These are phyloP conservation scores for Dactylellina haptotyla DNA, from an alignment of 2,329 filamentous ascomycete genomes.

Conservation along the genomic window DNA sequence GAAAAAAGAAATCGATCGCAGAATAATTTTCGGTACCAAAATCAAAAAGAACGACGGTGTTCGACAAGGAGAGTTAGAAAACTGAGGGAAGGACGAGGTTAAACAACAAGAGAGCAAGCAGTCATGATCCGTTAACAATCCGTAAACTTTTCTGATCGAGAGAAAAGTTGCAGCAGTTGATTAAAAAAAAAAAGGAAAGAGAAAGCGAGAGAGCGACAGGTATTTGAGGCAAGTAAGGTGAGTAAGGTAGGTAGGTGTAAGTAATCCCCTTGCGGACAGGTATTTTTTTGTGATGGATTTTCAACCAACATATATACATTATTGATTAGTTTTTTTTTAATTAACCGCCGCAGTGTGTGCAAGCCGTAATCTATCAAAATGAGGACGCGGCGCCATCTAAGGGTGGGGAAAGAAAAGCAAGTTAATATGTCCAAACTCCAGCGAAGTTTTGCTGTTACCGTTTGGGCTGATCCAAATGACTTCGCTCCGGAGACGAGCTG, in stretches of 20 bases:
- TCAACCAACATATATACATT: conserved; percentile 44
- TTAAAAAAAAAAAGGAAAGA: conserved; percentile 15
- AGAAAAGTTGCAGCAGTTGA: conserved; percentile 7
- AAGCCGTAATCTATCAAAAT: conserved; percentile 49
- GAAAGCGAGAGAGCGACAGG: conserved; percentile 13
- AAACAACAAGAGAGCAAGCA: conserved; percentile 1
- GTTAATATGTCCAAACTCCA: conserved; percentile 38
- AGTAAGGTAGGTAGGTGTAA: conserved; percentile 16
- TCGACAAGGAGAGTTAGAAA: not conserved
- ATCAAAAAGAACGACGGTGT: not conserved
- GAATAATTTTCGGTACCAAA: not conserved
- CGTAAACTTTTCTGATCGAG: conserved; percentile 36
- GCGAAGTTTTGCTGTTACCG: conserved; percentile 25
- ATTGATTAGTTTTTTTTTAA: conserved; percentile 47
- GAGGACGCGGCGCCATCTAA: conserved; percentile 9
- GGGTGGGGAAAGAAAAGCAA: conserved; percentile 4
- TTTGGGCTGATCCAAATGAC: conserved; percentile 31
- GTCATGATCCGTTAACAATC: conserved; percentile 40
- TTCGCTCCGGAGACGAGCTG: conserved; percentile 39
- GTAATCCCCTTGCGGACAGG: not conserved
- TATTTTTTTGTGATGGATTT: conserved; percentile 6
- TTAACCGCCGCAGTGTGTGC: conserved; percentile 38
- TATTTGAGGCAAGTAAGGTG: not conserved
- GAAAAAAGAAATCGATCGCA: conserved; percentile 15
- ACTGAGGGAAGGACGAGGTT: not conserved